These are phyloP conservation scores for Thelonectria blattea DNA, from an alignment of 2,329 filamentous ascomycete genomes.

Conservation along the genomic window DNA sequence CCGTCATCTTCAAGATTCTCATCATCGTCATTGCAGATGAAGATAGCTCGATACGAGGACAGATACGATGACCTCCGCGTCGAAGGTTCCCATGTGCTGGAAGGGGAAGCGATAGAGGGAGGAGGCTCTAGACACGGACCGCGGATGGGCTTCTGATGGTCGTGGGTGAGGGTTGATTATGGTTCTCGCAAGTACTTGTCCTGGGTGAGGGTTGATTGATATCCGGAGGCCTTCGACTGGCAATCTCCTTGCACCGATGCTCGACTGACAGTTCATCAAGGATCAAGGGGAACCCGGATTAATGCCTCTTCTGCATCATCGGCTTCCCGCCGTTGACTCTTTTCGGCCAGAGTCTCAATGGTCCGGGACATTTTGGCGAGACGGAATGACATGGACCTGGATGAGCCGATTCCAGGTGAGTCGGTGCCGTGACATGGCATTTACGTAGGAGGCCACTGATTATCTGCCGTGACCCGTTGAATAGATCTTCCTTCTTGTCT, in stretches of 20 bases:
- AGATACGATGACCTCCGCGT: background rate
- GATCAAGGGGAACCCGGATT: conserved; percentile 14
- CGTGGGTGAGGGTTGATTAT: no score
- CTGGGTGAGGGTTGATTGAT: no score
- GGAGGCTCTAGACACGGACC: conserved; percentile 31
- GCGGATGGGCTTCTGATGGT: conserved; percentile 15
- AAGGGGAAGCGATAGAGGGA: background rate
- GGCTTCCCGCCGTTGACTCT: no score
- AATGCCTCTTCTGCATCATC: conserved; percentile 13
- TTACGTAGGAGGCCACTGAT: conserved; percentile 17
- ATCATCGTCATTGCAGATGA: background rate
- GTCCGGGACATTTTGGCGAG: conserved; percentile 14
- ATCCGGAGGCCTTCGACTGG: background rate
- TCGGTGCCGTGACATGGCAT: conserved; percentile 10
- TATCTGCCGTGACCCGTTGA: no score
- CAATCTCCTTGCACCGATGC: background rate
- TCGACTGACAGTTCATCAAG: conserved; percentile 15
- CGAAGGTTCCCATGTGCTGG: conserved; percentile 20
- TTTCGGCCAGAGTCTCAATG: background rate
- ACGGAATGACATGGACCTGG: background rate
- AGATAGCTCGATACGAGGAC: conserved; percentile 9
- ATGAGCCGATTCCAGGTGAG: conserved; percentile 3
- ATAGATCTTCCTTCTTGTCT: no score
- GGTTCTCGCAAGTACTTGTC: no score
- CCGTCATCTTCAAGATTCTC: background rate